These are phyloP conservation scores for Misopates orontium DNA, from an alignment of 257 asterid species.

Conservation along the genomic window DNA sequence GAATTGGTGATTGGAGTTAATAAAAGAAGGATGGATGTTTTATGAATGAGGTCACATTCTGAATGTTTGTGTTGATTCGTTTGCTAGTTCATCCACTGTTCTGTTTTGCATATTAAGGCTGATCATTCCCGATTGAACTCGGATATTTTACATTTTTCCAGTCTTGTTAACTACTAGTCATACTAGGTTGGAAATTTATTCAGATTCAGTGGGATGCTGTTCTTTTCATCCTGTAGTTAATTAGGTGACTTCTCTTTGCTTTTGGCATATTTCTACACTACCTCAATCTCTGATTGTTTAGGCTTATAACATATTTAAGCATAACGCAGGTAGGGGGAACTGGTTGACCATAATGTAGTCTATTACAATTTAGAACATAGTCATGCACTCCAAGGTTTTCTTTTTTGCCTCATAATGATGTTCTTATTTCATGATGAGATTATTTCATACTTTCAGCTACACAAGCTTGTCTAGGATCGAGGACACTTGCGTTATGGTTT, in stretches of 20 bases:
- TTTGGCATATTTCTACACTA: no score
- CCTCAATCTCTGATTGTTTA: no score
- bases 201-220: background rate
- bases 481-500: background rate
- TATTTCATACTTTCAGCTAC: background rate
- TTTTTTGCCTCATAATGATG: background rate
- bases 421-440: background rate
- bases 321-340: background rate
- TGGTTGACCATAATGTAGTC: background rate
- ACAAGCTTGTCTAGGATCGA: background rate
- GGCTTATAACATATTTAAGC: background rate
- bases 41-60: background rate
- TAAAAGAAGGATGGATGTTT: background rate
- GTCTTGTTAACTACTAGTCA: background rate
- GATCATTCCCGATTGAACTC: background rate
- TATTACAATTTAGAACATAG: background rate
- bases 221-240: background rate
- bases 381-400: background rate
- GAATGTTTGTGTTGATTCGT: background rate
- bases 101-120: background rate
- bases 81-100: background rate
- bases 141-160: background rate
- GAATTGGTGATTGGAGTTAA: constrained; percentile 23
- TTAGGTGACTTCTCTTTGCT: background rate
- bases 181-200: background rate